These are phyloP conservation scores for Isatis tinctoria DNA, from an alignment of 345 rosid genomes.

Conservation along the genomic window DNA sequence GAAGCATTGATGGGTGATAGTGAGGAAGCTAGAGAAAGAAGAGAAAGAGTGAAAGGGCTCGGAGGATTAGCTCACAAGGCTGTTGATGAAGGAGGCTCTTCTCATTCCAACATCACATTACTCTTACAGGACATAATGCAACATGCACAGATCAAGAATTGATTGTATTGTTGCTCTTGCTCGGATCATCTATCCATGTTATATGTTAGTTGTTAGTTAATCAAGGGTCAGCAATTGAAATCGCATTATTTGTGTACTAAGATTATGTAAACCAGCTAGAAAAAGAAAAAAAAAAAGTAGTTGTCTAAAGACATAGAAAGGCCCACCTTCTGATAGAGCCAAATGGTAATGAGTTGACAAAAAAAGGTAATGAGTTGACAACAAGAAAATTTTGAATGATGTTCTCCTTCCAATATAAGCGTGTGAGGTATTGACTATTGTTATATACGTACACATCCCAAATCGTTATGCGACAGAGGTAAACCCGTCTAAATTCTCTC, in stretches of 20 bases:
- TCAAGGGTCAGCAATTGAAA: not conserved
- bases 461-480: not conserved
- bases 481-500: not conserved
- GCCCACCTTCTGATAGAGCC: no score
- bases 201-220: not conserved
- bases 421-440: no score
- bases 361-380: no score
- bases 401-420: no score
- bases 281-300: no score
- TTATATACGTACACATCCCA: no score
- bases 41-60: slow-evolving; percentile 32
- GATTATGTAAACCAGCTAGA: no score
- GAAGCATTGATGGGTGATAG: slow-evolving; percentile 41
- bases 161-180: not conserved
- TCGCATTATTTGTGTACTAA: no score
- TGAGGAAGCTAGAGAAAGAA: slow-evolving; percentile 37
- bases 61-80: slow-evolving; percentile 36
- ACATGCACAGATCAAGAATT: not conserved
- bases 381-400: no score
- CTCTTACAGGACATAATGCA: slow-evolving; percentile 34
- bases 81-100: slow-evolving; percentile 51
- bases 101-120: slow-evolving; percentile 32
- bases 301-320: no score
- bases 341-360: no score
- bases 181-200: not conserved